Percentiles rank a stretch among this genome's conserved stretches.
Conservation (phyloP, 305 asterid species). For the Solanum hybrid region DNA sequence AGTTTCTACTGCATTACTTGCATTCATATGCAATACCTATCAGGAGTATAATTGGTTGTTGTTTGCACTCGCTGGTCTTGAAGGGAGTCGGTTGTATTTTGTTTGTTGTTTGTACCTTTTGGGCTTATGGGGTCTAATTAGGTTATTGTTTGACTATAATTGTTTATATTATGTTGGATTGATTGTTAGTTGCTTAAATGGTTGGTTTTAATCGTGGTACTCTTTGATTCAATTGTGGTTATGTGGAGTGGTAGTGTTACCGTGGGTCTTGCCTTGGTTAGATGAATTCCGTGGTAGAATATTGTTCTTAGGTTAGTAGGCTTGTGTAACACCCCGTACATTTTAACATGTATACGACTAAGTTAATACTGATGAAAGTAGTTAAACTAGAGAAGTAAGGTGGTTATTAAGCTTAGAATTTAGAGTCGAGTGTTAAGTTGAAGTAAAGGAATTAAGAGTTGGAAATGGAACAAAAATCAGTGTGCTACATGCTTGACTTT, state of each 20-base stretch:
- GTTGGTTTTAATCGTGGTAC: neutral
- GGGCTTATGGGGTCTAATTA: neutral
- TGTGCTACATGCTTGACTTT: too few relatives aligned
- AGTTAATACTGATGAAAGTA: too few relatives aligned
- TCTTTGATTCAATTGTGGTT: neutral
- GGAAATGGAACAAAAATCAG: too few relatives aligned
- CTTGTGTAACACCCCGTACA: too few relatives aligned
- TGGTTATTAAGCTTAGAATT: too few relatives aligned
- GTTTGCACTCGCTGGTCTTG: neutral
- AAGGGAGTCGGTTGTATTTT: neutral
- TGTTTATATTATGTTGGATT: neutral
- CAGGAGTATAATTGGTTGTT: neutral
- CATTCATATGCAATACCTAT: neutral
- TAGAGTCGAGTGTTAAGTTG: too few relatives aligned
- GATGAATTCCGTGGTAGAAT: too few relatives aligned
- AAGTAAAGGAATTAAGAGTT: too few relatives aligned
- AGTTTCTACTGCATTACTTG: neutral
- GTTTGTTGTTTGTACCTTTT: neutral
- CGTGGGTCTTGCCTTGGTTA: too few relatives aligned
- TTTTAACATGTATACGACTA: too few relatives aligned
- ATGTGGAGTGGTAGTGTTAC: neutral
- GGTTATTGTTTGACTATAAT: neutral
- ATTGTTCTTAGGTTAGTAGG: too few relatives aligned
- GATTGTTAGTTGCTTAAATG: neutral
- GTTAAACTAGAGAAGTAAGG: too few relatives aligned